A percentile compares a stretch with the other conserved stretches of the same genome.
These are phyloP conservation scores for Coix lacrymajobi DNA, from an alignment of 176 grass and related monocot genomes.

Conservation along the genomic window DNA sequence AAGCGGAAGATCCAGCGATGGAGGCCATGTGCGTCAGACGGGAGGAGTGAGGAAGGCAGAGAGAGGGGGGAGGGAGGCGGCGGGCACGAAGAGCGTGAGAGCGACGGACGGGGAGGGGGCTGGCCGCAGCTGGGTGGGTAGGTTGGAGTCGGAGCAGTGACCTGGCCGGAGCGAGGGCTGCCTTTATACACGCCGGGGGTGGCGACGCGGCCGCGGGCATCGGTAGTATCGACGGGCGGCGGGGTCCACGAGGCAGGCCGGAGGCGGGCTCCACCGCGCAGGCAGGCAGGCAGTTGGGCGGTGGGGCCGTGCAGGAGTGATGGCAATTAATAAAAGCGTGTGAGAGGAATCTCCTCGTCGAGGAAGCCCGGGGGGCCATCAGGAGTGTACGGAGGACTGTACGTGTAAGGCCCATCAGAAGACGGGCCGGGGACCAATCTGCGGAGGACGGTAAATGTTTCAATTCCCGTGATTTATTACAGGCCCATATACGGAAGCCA, in stretches of 20 bases:
- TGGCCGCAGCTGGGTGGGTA: background rate
- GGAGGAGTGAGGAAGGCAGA: too few species aligned
- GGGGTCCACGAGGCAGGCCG: slow-evolving; percentile 15
- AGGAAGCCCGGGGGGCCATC: background rate
- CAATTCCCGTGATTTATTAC: too few species aligned
- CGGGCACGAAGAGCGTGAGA: slow-evolving; percentile 45
- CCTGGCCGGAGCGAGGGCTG: background rate
- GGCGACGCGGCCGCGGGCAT: background rate
- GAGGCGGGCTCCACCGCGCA: background rate
- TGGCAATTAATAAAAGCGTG: too few species aligned
- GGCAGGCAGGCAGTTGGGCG: background rate
- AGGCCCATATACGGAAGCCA: too few species aligned
- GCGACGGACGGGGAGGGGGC: background rate
- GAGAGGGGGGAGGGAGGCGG: slow-evolving; percentile 18
- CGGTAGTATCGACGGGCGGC: slow-evolving; percentile 30
- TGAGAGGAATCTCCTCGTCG: too few species aligned
- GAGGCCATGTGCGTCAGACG: slow-evolving; percentile 30
- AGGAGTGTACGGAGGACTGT: background rate
- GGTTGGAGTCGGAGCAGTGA: background rate
- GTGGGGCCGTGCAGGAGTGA: background rate
- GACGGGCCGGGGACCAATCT: background rate
- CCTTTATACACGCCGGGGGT: background rate
- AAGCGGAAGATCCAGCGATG: slow-evolving; percentile 36
- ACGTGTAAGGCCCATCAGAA: background rate
- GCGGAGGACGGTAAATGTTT: too few species aligned